Evolutionary conservation across 2,329 filamentous ascomycete genomes (phyloP), one percentile per base, ranked within the genome.

Genomic region (Acrocalymma vagum): DNA sequence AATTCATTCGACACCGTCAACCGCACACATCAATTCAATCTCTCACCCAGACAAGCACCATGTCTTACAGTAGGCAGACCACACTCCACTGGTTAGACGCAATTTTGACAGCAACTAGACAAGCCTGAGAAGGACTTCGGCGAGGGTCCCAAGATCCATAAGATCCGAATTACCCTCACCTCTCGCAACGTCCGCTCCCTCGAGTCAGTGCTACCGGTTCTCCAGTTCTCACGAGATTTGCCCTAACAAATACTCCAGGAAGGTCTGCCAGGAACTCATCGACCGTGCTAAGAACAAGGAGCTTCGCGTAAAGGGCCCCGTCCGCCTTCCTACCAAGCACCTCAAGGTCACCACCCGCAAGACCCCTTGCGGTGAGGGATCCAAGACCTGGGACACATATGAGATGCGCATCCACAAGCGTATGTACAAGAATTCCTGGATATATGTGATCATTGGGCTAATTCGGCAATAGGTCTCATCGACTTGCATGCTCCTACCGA

Each of bases 361-460:
- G 88, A 97, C 94, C 60, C 94, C 94, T 76, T 94, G 89, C 80
- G 94, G 94, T 88, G 94, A 99, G 86, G 94, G 94, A 81, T 95
- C 88, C 78, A 99, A 99, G 90, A 99, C 94, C 73, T 99, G 94
- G 94, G 94, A 97, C 77, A 86, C 83, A 77, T 99, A 83, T 78
- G 93, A 99, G 87, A 95, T 99, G 91, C 88, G 93, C 81, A 95
- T 96, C 76, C 91, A 96, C 86, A 96, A 96, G 88, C 88, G 92
- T 59, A 44, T 44, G 51, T 49, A 24, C 13, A 31, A n/a, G n/a
- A n/a, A n/a, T n/a, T 11, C 15, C 25, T 21, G 3, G 30, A 45
- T 23, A 29, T 20, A 13, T n/a, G 5, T 7, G 5, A 4, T 11
- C 22, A 11, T 16, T 8, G 7, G 7, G 29, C 32, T 53, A 34